Base-by-base conservation (phyloP, 1,284 basidiomycete species). In the Jaminaea rosea region DNA sequence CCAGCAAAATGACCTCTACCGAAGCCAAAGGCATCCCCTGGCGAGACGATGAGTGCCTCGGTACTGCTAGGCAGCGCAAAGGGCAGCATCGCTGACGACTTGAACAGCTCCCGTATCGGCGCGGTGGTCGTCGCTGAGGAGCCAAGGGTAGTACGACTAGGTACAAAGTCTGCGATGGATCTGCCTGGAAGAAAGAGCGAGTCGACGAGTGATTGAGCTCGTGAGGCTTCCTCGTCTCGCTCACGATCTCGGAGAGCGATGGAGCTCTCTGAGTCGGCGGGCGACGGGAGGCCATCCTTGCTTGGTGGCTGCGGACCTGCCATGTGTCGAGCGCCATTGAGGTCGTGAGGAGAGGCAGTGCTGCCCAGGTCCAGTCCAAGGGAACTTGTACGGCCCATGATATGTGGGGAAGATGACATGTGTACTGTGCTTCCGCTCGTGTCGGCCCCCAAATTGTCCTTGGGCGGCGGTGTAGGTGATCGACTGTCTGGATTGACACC, bases 81-180 rank as follows among this genome's bases (percentile, higher is more conserved):
- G 0, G 88, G 89, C 11, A 97, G 81, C 89, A 96, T 96, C 73
- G 87, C 82, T 54, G 90, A 80, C 21, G 87, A 88, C 73, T 96
- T 90, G 52, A 94, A 77, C 26, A 46, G 21, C 29, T 52, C 53
- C n/a, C 5, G 56, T 10, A 42, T 34, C 3, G 46, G 26, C 0
- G 58, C 64, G 3, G 58, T 21, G 2, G 61, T 56, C 1, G 56
- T 50, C 4, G 59, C 55, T 6, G 62, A 55, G 7, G 62, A 58
- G 58, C 62, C 62, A 13, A 60, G 60, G n/a, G n/a, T n/a, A n/a
- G n/a, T n/a, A n/a, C n/a, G n/a, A n/a, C n/a, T n/a, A 8, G 67
- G 67, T 2, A 58, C 50, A 39, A 66, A 69, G 49, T 67, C 65
- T n/a, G 54, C 51, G 53, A 69, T 64, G 37, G 52, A 53, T 24